phyloP scores from a whole-genome alignment of 352 stramenopile species.

The Phytophthora pini region DNA sequence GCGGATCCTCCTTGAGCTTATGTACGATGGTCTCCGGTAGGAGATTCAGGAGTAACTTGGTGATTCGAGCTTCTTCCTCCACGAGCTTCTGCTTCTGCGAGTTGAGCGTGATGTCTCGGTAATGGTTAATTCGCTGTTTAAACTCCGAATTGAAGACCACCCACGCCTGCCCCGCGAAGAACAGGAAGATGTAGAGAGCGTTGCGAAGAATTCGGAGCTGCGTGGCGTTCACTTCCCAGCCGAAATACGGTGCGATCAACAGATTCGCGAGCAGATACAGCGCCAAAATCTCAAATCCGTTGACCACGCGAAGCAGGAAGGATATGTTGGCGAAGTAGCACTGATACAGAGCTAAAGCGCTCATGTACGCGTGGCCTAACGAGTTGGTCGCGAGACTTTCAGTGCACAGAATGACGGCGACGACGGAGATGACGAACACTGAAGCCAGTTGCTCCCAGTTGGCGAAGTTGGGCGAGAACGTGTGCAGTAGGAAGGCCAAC shows the following conservation, averaged over 20 bases:
- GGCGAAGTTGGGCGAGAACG: constrained; percentile 71
- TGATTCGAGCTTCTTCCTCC: constrained; percentile 81
- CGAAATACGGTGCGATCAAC: constrained; percentile 53
- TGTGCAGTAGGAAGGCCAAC: constrained; percentile 65
- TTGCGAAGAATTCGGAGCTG: constrained; percentile 67
- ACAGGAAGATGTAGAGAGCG: constrained; percentile 85
- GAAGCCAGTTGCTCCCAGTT: constrained; percentile 66
- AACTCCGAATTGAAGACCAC: constrained; percentile 89
- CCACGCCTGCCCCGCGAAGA: constrained; percentile 79
- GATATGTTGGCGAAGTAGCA: constrained; percentile 87
- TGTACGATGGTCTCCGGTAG: constrained; percentile 87
- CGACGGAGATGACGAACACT: constrained; percentile 58
- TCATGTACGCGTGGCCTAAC: constrained; percentile 81
- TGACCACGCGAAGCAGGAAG: constrained; percentile 67
- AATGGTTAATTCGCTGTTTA: constrained; percentile 90
- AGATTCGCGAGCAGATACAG: constrained; percentile 75
- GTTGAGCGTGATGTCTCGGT: constrained; percentile 82
- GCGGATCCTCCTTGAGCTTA: constrained; percentile 82
- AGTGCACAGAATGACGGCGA: constrained; percentile 65
- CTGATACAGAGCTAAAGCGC: constrained; percentile 79
- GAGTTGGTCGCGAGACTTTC: constrained; percentile 77
- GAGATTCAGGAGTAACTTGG: constrained; percentile 79
- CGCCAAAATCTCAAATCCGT: constrained; percentile 65
- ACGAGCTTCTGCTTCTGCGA: constrained; percentile 87
- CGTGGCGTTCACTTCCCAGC: constrained; percentile 48